Percentiles rank a stretch among this genome's conserved stretches.
Evolutionary conservation across 768 basidiomycete species (phyloP).

Genomic region (Pleurotus giganteus): DNA sequence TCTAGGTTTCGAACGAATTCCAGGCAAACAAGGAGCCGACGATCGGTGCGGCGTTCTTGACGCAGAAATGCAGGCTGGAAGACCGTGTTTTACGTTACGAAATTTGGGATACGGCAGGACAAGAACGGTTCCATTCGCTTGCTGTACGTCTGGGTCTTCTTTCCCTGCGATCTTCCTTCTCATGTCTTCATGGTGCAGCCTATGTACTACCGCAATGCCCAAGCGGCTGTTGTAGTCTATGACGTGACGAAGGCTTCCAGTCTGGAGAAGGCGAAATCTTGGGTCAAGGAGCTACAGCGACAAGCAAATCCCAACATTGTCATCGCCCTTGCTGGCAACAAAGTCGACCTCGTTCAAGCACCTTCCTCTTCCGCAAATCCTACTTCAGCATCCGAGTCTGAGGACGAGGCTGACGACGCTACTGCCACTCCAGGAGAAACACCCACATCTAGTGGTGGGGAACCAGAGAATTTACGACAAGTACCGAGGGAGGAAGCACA

Average conservation of each 20-base stretch:
- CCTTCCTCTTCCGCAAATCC: constrained; percentile 50
- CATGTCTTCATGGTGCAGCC: constrained; percentile 47
- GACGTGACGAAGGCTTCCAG: constrained; percentile 96
- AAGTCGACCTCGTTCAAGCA: constrained; percentile 84
- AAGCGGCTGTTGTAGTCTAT: constrained; percentile 97
- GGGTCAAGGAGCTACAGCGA: constrained; percentile 98
- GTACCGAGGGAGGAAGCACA: constrained; percentile 94
- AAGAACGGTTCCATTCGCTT: constrained; percentile 97
- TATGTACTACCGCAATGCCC: constrained; percentile 99
- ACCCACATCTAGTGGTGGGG: constrained; percentile 45
- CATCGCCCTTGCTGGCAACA: constrained; percentile 97
- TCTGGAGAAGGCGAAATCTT: constrained; percentile 97
- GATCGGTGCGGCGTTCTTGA: constrained; percentile 94
- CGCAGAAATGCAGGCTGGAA: constrained; percentile 93
- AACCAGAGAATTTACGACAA: constrained; percentile 77
- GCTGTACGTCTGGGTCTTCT: constrained; percentile 55
- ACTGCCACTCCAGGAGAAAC: constrained; percentile 80
- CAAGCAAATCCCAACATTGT: constrained; percentile 99
- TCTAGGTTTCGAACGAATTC: constrained; percentile 92
- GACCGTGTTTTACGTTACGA: constrained; percentile 93
- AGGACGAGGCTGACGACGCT: constrained; percentile 93
- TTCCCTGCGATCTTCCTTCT: constrained; percentile 14
- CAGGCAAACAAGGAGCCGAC: constrained; percentile 99
- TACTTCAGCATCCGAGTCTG: constrained; percentile 61
- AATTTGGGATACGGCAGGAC: constrained; percentile 96